These are phyloP conservation scores for Prunus armeniaca DNA, from an alignment of 306 rosid species.

Conservation along the genomic window DNA sequence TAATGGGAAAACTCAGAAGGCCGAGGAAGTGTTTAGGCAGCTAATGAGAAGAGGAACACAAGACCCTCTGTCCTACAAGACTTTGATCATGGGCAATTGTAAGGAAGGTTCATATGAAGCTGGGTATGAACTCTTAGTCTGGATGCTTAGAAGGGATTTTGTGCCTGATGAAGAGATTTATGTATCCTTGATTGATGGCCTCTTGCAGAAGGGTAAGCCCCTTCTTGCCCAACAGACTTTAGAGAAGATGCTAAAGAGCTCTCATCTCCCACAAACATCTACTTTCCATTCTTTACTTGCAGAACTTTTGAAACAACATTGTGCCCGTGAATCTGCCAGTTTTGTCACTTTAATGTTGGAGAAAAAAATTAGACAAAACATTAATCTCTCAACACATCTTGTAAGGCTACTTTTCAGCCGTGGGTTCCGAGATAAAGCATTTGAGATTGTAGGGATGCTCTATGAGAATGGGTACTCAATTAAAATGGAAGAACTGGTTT, in stretches of 20 bases:
- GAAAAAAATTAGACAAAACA: conserved; percentile 62
- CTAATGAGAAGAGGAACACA: conserved; percentile 86
- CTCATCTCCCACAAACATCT: conserved; percentile 55
- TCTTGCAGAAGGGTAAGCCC: conserved; percentile 61
- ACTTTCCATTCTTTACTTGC: conserved; percentile 68
- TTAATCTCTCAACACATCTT: conserved; percentile 58
- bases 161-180: conserved; percentile 61
- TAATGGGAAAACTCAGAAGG: conserved; percentile 69
- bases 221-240: conserved; percentile 64
- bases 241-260: conserved; percentile 81
- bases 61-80: conserved; percentile 62
- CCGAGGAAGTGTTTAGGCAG: conserved; percentile 71
- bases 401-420: conserved; percentile 54
- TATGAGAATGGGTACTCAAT: conserved; percentile 66
- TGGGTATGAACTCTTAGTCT: conserved; percentile 56
- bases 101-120: conserved; percentile 64
- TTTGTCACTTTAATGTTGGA: conserved; percentile 64
- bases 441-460: conserved; percentile 47
- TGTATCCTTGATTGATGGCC: conserved; percentile 57
- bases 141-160: conserved; percentile 81
- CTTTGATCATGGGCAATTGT: conserved; percentile 82
- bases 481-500: conserved; percentile 53
- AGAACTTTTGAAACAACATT: conserved; percentile 55
- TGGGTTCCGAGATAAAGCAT: conserved; percentile 55
- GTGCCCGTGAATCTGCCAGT: conserved; percentile 54